phyloP scores from a whole-genome alignment of 2,329 filamentous ascomycete genomes.

The Penicillium sp. region DNA sequence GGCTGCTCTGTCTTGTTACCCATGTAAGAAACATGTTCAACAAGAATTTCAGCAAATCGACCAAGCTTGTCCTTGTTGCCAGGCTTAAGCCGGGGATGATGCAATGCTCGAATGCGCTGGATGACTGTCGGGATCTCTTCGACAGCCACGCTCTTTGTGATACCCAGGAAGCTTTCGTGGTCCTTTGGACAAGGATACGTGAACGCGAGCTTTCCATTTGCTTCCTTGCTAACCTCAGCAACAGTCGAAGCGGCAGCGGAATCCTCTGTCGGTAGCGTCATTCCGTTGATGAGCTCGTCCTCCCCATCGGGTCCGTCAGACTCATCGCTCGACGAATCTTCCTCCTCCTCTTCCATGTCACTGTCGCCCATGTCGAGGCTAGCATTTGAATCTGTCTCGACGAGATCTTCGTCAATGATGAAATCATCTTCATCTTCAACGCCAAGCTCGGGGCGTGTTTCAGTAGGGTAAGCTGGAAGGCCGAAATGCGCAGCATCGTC shows the following conservation, averaged over 20 bases:
- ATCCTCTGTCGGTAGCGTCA: slow-evolving; percentile 47
- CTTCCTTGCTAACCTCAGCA: slow-evolving; percentile 45
- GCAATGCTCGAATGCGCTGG: slow-evolving; percentile 85
- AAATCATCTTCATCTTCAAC: slow-evolving; percentile 96
- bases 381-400: slow-evolving; percentile 71
- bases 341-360: slow-evolving; percentile 55
- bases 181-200: slow-evolving; percentile 82
- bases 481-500: slow-evolving; percentile 63
- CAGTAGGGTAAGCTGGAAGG: slow-evolving; percentile 51
- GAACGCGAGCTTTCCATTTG: slow-evolving; percentile 62
- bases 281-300: slow-evolving; percentile 68
- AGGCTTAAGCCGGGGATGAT: slow-evolving; percentile 80
- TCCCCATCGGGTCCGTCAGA: slow-evolving; percentile 50
- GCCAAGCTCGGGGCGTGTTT: slow-evolving; percentile 52
- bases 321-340: slow-evolving; percentile 49
- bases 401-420: slow-evolving; percentile 79
- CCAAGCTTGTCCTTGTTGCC: slow-evolving; percentile 81
- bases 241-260: slow-evolving; percentile 28
- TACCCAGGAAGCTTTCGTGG: slow-evolving; percentile 68
- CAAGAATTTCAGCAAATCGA: slow-evolving; percentile 49
- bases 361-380: slow-evolving; percentile 43
- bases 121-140: slow-evolving; percentile 73
- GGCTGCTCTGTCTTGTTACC: slow-evolving; percentile 50
- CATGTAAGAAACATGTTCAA: slow-evolving; percentile 59
- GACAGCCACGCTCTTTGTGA: slow-evolving; percentile 60